Evolutionary conservation across 805 yeast genomes (phyloP).

Genomic region (Yarrowia bubula): DNA sequence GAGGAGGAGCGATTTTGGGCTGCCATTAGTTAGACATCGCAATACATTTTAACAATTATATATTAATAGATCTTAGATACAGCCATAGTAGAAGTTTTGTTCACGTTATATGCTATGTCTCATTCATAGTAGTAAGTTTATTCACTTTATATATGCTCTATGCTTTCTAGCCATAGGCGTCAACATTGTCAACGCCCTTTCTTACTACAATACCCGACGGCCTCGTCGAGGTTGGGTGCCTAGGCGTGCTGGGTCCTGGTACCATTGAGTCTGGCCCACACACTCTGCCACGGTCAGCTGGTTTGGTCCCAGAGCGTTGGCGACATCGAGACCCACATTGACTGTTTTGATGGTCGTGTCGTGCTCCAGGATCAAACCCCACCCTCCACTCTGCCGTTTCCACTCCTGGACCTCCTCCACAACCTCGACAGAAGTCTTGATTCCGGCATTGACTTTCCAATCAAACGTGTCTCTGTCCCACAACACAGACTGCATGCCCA

Average conservation of each 20-base stretch:
- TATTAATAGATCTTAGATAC: background rate
- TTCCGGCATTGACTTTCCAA: constrained; percentile 67
- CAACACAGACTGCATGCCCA: constrained; percentile 81
- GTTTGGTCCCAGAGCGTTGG: constrained; percentile 52
- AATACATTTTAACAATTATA: background rate
- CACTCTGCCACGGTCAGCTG: constrained; percentile 81
- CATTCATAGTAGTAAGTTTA: no score
- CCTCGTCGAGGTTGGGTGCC: constrained; percentile 5
- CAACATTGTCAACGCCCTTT: background rate
- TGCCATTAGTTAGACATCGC: constrained; percentile 40
- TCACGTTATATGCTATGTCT: no score
- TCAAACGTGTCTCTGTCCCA: constrained; percentile 94
- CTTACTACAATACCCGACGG: background rate
- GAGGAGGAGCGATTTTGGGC: constrained; percentile 73
- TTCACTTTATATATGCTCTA: background rate
- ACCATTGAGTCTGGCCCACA: constrained; percentile 51
- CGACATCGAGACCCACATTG: constrained; percentile 60
- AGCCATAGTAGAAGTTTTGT: no score
- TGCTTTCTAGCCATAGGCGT: background rate
- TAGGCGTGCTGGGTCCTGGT: constrained; percentile 30
- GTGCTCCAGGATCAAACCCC: constrained; percentile 82
- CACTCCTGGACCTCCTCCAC: constrained; percentile 56
- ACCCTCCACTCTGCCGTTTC: constrained; percentile 38
- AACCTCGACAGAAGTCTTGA: constrained; percentile 54
- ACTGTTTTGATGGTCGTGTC: constrained; percentile 71